Percentiles rank a stretch among this genome's conserved stretches.
Conservation (phyloP, 805 yeast species). For the Candida manassasensis region DNA sequence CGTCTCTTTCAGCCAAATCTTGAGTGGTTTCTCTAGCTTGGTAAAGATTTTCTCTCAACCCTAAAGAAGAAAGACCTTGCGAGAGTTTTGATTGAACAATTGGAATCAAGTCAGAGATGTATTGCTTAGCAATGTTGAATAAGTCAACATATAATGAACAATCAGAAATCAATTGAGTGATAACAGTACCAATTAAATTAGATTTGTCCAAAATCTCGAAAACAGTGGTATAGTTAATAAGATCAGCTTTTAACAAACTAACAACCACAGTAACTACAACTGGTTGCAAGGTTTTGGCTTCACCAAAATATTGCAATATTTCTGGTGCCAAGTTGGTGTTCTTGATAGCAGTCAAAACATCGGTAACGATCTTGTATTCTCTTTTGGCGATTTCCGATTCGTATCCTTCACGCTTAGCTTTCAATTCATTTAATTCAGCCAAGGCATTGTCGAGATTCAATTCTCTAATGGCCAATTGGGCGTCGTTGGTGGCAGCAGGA, state of each 20-base stretch:
- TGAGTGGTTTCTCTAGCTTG: constrained; percentile 1
- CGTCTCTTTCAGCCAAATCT: constrained; percentile 12
- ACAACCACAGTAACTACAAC: constrained; percentile 19
- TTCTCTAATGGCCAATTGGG: constrained; percentile 9
- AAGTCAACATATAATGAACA: constrained; percentile 34
- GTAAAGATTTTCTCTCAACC: constrained; percentile 15
- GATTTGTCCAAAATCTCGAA: constrained; percentile 35
- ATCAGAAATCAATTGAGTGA: constrained; percentile 33
- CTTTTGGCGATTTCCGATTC: constrained; percentile 25
- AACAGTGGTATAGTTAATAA: constrained; percentile 27
- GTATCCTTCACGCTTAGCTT: constrained; percentile 26
- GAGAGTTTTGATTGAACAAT: constrained; percentile 21
- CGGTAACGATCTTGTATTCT: constrained; percentile 37
- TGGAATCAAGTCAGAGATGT: constrained; percentile 21
- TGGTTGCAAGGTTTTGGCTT: constrained; percentile 20
- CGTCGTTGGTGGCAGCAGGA: constrained; percentile 10
- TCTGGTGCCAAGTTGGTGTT: constrained; percentile 33
- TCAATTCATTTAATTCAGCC: constrained; percentile 19
- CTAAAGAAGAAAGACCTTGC: constrained; percentile 12
- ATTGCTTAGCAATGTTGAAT: constrained; percentile 26
- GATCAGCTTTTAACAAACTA: constrained; percentile 29
- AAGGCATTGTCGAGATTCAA: constrained; percentile 19
- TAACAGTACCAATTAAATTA: constrained; percentile 28
- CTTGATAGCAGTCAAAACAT: constrained; percentile 33
- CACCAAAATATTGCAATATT: constrained; percentile 29